Evolutionary conservation across 2,329 filamentous ascomycete genomes (phyloP).

Genomic region (Chaetomiaceae sp.): DNA sequence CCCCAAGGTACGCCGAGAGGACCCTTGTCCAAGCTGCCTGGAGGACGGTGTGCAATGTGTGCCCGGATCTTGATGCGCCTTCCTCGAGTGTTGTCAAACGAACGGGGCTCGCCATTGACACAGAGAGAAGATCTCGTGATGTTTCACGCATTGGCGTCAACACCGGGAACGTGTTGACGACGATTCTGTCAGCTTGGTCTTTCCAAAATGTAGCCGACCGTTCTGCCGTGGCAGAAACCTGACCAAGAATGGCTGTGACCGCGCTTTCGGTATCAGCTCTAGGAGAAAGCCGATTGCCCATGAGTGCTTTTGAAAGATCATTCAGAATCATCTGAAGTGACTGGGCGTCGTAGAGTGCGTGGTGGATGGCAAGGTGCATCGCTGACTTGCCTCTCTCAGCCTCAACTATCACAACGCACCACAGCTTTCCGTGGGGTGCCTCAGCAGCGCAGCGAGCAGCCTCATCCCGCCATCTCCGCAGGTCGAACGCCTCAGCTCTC

Average conservation of each 20-base stretch:
- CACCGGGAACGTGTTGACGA: conserved; percentile 68
- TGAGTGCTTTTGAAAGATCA: conserved; percentile 47
- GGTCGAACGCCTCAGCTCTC: conserved; percentile 25
- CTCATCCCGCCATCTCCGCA: conserved; percentile 36
- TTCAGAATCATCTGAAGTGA: conserved; percentile 63
- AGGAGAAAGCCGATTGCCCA: conserved; percentile 15
- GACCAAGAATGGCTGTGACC: conserved; percentile 40
- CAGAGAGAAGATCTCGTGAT: conserved; percentile 30
- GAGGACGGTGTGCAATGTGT: conserved; percentile 70
- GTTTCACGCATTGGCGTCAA: conserved; percentile 58
- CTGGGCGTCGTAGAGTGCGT: conserved; percentile 80
- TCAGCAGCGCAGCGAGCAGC: conserved; percentile 33
- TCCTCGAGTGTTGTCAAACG: conserved; percentile 46
- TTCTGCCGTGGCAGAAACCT: conserved; percentile 28
- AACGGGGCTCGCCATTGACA: conserved; percentile 36
- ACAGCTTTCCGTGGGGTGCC: conserved; percentile 53
- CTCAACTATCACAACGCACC: conserved; percentile 53
- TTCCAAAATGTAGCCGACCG: conserved; percentile 58
- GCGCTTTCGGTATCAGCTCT: conserved; percentile 27
- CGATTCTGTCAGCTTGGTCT: conserved; percentile 44
- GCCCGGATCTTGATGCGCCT: conserved; percentile 51
- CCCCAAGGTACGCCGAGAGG: conserved; percentile 71
- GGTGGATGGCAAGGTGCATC: conserved; percentile 58
- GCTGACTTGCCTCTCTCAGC: conserved; percentile 10
- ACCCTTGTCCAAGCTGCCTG: conserved; percentile 76